phyloP scores from a whole-genome alignment of 2,329 filamentous ascomycete species.

The Diaporthe longicolla region DNA sequence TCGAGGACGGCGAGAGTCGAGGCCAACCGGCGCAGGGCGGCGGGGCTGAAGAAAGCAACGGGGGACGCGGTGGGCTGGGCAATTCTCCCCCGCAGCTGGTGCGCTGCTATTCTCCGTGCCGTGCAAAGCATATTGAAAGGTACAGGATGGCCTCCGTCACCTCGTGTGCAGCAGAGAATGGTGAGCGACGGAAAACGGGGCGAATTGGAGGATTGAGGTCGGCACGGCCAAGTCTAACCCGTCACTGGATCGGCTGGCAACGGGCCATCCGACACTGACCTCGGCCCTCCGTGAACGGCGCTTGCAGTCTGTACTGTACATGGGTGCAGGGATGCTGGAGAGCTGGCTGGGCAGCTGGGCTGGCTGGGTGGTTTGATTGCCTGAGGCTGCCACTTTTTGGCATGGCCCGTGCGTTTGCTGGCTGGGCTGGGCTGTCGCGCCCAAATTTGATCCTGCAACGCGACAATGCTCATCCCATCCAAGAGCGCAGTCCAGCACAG shows the following conservation, averaged over 20 bases:
- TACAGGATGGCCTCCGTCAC: constrained; percentile 3
- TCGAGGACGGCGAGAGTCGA: constrained; percentile 94
- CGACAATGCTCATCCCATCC: constrained; percentile 36
- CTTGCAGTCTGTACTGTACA: background rate
- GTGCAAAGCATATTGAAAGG: constrained; percentile 39
- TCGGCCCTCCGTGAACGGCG: constrained; percentile 34
- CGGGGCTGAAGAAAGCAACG: constrained; percentile 58
- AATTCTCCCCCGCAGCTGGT: constrained; percentile 39
- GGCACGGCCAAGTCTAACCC: constrained; percentile 30
- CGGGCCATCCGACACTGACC: constrained; percentile 34
- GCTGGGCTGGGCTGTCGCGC: constrained; percentile 33
- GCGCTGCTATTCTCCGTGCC: constrained; percentile 40
- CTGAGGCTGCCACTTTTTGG: constrained; percentile 41
- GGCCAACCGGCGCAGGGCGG: constrained; percentile 76
- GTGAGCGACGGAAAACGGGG: constrained; percentile 2
- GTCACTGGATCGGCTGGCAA: constrained; percentile 41
- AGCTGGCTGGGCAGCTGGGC: background rate
- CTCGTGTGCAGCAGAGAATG: constrained; percentile 11
- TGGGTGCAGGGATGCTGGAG: background rate
- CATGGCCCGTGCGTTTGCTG: constrained; percentile 29
- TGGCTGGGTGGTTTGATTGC: background rate
- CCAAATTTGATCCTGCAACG: constrained; percentile 42
- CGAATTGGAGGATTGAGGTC: background rate
- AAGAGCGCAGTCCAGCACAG: constrained; percentile 34
- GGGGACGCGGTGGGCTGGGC: constrained; percentile 46